Evolutionary conservation across 495 filamentous ascomycete genomes (phyloP), one percentile per base, ranked within the genome.

Genomic region (Pyrenula massariospora): DNA sequence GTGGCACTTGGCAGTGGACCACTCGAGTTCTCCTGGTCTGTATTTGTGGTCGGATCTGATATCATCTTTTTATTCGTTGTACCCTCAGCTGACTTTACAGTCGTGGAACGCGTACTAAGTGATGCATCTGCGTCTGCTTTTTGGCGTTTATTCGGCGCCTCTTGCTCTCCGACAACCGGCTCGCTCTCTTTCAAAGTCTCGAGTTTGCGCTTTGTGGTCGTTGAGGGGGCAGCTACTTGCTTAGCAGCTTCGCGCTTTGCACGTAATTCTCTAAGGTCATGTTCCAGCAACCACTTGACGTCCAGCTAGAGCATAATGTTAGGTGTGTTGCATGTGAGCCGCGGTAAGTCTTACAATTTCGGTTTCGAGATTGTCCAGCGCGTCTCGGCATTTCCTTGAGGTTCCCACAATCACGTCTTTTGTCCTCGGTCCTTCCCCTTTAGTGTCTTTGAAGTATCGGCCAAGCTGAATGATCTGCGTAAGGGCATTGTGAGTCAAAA

Each of bases 341-440:
- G 11, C 3, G 10, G 8, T 52, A 15, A 24, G 8, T 72, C 77
- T 50, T 66, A 79, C 77, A 62, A 80, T 80, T 56, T 79, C 71
- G 36, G 76, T 69, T 25, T 76, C 76, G 24, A 79, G 66, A 24
- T 71, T 70, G 62, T 80, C 77, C 52, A 80, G 59, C 5, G 77
- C 75, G 48, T 63, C 61, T 60, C 78, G 75, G 51, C 76, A 79
- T 55, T 69, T 62, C 69, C 73, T 42, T 77, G 60, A 23, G 73
- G 70, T 10, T 67, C 62, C 50, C 67, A 64, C 10, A 65, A 65
- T 36, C 70, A 66, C 56, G 70, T 58, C 50, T 24, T 21, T 20
- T 10, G 19, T 60, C 2, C 58, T 58, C 20, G 59, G 52, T 25
- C 57, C 56, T 10, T 54, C 22, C 11, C 60, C 55, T 24, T 56